A percentile compares a stretch with the other conserved stretches of the same genome.
These are phyloP conservation scores for Xylaria longipes DNA, from an alignment of 495 filamentous ascomycete species.

Conservation along the genomic window DNA sequence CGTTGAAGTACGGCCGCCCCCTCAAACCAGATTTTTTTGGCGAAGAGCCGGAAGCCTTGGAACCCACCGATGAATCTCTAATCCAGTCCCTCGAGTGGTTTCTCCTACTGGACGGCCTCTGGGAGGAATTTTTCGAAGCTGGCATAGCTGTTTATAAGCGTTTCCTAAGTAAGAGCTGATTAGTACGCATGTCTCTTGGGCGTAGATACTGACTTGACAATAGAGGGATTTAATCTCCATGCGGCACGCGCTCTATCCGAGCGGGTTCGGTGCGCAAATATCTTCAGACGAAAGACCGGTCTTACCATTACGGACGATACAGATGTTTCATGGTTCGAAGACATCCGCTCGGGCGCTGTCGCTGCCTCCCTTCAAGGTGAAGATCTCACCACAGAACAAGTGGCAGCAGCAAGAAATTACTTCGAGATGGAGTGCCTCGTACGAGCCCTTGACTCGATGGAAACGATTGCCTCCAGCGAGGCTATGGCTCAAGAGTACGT, in stretches of 20 bases:
- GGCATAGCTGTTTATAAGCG: conserved; percentile 74
- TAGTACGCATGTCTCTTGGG: background rate
- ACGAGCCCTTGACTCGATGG: conserved; percentile 68
- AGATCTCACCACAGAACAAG: conserved; percentile 42
- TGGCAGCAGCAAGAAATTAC: conserved; percentile 65
- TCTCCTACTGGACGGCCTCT: conserved; percentile 71
- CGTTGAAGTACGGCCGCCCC: conserved; percentile 54
- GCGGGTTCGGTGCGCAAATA: conserved; percentile 51
- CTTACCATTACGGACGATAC: conserved; percentile 38
- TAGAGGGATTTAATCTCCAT: conserved; percentile 61
- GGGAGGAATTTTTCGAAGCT: conserved; percentile 70
- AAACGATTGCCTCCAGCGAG: conserved; percentile 57
- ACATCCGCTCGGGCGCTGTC: conserved; percentile 44
- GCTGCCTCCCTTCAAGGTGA: conserved; percentile 44
- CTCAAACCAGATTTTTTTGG: conserved; percentile 71
- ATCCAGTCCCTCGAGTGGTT: conserved; percentile 89
- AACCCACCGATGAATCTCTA: conserved; percentile 68
- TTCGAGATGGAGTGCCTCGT: conserved; percentile 76
- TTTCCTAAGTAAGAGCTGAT: conserved; percentile 66
- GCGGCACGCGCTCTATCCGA: conserved; percentile 69
- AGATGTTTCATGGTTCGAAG: conserved; percentile 50
- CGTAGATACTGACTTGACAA: conserved; percentile 34
- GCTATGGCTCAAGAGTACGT: conserved; percentile 52
- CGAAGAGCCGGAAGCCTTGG: conserved; percentile 58
- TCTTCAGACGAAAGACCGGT: conserved; percentile 48